Base-by-base conservation (phyloP, 169 alveolate species). In the Babesia ovata region DNA sequence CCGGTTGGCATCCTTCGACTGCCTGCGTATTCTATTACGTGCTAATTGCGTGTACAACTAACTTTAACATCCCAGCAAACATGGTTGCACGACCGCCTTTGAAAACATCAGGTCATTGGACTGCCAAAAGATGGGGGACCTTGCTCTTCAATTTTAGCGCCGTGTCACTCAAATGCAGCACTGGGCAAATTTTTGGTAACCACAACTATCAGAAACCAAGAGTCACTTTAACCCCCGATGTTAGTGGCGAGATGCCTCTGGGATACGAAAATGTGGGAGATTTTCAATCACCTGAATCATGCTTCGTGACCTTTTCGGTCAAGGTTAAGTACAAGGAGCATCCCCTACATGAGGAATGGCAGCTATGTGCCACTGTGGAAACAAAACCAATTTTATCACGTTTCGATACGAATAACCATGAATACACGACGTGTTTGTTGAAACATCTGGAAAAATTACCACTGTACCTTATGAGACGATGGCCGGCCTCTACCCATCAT, bases 401-500 rank as follows among this genome's bases (percentile, higher is more conserved):
- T 17, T 69, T 45, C 50, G 53, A 67, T 17, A 29, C 1, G 54
- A 77, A 67, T 3, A 24, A 52, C 22, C 24, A 29, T 24, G 62
- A 50, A 14, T 42, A 11, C 21, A 16, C 49, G 22, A 33, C 86
- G 0, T 67, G 56, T 48, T 42, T 77, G 53, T 28, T 63, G 24
- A 50, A 56, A 13, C 65, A 77, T 56, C 28, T 50, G 22, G 86
- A 77, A 29, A 2, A 13, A 2, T n/a, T 77, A 45, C 86, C 79
- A 6, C 22, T 67, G 52, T 67, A 52, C 57, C 42, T 53, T 11
- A 14, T 14, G 6, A 2, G 24, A n/a, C 33, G 33, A 45, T 14
- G 9, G 13, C 33, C 56, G 4, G 8, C 24, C 13, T 6, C 53
- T 4, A 17, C 13, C 26, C 22, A n/a, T 24, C 60, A 17, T n/a